Conservation (phyloP, 495 filamentous ascomycete genomes). For the Pyronema domesticum region DNA sequence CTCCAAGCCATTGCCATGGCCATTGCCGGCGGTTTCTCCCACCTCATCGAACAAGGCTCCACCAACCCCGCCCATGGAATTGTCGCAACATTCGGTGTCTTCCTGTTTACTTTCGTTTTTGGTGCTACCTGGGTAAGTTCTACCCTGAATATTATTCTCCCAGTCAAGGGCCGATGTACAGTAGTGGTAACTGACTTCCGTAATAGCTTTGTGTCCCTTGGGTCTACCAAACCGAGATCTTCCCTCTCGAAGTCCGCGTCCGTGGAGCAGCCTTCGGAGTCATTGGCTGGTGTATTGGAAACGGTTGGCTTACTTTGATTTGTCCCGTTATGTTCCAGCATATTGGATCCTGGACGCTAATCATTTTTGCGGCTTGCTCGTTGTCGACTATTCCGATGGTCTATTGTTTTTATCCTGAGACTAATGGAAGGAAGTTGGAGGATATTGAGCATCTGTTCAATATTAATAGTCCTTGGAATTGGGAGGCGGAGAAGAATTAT, state of each 20-base stretch:
- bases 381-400: constrained; percentile 24
- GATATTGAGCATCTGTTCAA: constrained; percentile 26
- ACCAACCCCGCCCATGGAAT: not conserved
- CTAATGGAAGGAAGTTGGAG: constrained; percentile 34
- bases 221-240: constrained; percentile 30
- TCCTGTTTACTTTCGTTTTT: constrained; percentile 1
- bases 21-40: constrained; percentile 13
- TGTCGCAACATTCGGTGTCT: not conserved
- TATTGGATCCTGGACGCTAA: constrained; percentile 27
- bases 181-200: not conserved
- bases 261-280: constrained; percentile 27
- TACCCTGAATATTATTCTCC: not conserved
- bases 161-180: not conserved
- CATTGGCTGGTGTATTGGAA: constrained; percentile 27
- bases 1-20: constrained; percentile 47
- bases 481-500: constrained; percentile 50
- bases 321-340: constrained; percentile 25
- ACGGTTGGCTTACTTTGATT: constrained; percentile 27
- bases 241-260: constrained; percentile 27
- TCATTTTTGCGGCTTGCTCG: constrained; percentile 25
- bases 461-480: constrained; percentile 38
- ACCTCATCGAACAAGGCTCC: not conserved
- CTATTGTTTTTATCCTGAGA: constrained; percentile 35
- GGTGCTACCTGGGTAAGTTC: constrained; percentile 1
- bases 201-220: constrained; percentile 22